Evolutionary conservation across 345 rosid genomes (phyloP).

Genomic region (Gossypium ekmanianum): DNA sequence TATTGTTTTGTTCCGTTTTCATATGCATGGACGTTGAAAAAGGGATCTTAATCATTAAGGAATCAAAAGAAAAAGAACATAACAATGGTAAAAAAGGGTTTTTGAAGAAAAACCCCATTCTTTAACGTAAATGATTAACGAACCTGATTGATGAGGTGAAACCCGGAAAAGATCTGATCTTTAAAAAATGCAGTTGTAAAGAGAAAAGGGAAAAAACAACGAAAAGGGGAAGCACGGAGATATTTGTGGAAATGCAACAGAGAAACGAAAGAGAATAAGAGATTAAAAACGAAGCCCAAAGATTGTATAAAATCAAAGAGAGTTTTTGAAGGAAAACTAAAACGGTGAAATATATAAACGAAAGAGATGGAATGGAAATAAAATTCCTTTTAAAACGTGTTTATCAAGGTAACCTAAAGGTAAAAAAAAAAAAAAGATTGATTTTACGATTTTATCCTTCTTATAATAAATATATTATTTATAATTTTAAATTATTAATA

Average conservation of each 20-base stretch:
- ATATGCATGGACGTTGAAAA: slow-evolving; percentile 14
- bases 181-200: slow-evolving; percentile 3
- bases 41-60: slow-evolving; percentile 1
- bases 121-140: not conserved
- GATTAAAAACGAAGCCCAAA: slow-evolving; percentile 21
- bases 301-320: not conserved
- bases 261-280: not conserved
- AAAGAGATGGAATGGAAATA: not conserved
- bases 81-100: not conserved
- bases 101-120: not conserved
- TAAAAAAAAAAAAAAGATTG: slow-evolving; percentile 17
- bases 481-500: no score
- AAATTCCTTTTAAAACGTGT: slow-evolving; percentile 40
- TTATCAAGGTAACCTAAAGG: slow-evolving; percentile 44
- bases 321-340: not conserved
- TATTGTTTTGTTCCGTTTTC: not conserved
- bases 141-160: slow-evolving; percentile 17
- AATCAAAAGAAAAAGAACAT: not conserved
- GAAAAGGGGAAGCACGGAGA: not conserved
- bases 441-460: not conserved
- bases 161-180: not conserved
- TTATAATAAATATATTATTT: no score
- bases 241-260: not conserved
- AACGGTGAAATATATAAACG: slow-evolving; percentile 13
- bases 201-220: not conserved